These are phyloP conservation scores for Senna tora DNA, from an alignment of 306 rosid species.

Conservation along the genomic window DNA sequence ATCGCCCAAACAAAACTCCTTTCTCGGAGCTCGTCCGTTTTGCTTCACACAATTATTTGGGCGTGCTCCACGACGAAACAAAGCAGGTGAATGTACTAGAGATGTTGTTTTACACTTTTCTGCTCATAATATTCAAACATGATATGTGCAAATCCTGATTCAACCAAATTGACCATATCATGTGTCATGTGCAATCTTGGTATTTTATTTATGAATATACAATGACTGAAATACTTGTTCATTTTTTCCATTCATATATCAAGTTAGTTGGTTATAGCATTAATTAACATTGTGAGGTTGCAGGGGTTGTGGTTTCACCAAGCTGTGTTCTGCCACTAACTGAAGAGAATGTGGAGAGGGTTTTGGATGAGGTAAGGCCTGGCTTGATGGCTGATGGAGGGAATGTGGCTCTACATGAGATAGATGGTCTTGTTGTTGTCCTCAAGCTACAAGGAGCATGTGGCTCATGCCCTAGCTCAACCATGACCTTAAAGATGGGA, in stretches of 20 bases:
- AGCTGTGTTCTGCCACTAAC: constrained; percentile 80
- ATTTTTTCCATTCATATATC: constrained; percentile 10
- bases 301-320: constrained; percentile 78
- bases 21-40: constrained; percentile 63
- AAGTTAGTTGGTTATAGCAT: constrained; percentile 25
- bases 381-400: constrained; percentile 97
- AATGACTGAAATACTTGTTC: neutral
- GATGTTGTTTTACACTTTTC: neutral
- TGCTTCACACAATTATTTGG: constrained; percentile 46
- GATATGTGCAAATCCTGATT: too few relatives aligned
- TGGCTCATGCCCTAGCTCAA: constrained; percentile 96
- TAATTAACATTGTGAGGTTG: constrained; percentile 37
- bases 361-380: constrained; percentile 95
- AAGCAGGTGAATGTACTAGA: constrained; percentile 47
- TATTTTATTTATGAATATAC: constrained; percentile 10
- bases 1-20: constrained; percentile 59
- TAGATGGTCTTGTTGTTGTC: constrained; percentile 92
- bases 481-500: constrained; percentile 96
- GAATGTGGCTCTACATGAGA: constrained; percentile 92
- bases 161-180: neutral
- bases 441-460: constrained; percentile 97
- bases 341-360: constrained; percentile 94
- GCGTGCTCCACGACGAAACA: constrained; percentile 48
- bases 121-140: neutral
- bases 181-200: neutral